Base-by-base conservation (phyloP, 768 basidiomycete genomes). In the Termitomyces sp. region DNA sequence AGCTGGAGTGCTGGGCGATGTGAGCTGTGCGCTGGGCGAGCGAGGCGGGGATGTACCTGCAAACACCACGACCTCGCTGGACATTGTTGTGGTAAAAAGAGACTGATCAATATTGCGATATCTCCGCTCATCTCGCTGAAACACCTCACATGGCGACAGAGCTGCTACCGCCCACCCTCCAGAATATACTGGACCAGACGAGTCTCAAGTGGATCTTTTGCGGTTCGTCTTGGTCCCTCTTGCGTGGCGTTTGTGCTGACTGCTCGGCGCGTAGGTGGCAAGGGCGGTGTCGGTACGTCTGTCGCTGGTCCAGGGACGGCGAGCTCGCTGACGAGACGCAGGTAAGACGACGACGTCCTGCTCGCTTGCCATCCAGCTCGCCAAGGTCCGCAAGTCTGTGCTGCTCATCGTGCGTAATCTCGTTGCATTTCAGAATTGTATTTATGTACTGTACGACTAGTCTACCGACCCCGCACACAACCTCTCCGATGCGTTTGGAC, bases 391-490 rank as follows among this genome's bases (percentile, higher is more conserved):
- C 62, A 88, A 97, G 73, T 96, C 93, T n/a, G 97, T 99, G 36
- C 82, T 99, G 5, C 83, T 99, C 62, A 98, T 99, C 68, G 96
- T 93, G 70, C 67, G 91, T 57, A n/a, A n/a, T n/a, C n/a, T n/a
- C n/a, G n/a, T n/a, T n/a, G n/a, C n/a, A n/a, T n/a, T n/a, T n/a
- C n/a, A n/a, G n/a, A n/a, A n/a, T n/a, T 20, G 18, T 22, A 12
- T 49, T 22, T 5, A 3, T n/a, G n/a, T n/a, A 15, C 0, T 36
- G 13, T 13, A 44, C 42, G 22, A 44, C 24, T 46, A 97, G 94
- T 98, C 96, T 8, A 99, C 97, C 8, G 97, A 99, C 74, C 97
- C 97, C n/a, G 97, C 97, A 37, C 97, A 99, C 79, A 99, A 99
- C 73, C 77, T 99, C 42, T 98, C 95, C 10, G 96, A 99, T 73